Conservation (phyloP, 208 protist genomes). For the Naegleria lovaniensis region DNA sequence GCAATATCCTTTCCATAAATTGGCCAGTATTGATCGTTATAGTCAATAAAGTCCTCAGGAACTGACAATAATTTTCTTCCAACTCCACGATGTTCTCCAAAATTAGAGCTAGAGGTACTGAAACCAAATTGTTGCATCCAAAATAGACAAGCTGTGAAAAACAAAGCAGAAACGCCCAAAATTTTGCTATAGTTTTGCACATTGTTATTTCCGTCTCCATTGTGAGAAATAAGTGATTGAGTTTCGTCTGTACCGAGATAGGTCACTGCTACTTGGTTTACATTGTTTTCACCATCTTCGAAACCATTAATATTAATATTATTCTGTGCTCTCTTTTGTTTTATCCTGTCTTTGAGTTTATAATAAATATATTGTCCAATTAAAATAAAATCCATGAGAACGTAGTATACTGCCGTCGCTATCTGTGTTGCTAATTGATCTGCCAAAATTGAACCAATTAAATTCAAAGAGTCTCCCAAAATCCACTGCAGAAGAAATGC, state of each 20-base stretch:
- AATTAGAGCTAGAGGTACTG: background rate
- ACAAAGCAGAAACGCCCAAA: background rate
- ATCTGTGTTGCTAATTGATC: slow-evolving; percentile 14
- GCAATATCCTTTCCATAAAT: background rate
- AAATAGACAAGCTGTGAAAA: background rate
- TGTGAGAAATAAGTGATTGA: no score
- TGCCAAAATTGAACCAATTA: slow-evolving; percentile 1
- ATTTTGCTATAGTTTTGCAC: background rate
- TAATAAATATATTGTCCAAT: slow-evolving; percentile 4
- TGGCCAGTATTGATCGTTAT: background rate
- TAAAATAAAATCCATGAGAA: slow-evolving; percentile 19
- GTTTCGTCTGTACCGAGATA: no score
- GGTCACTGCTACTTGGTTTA: background rate
- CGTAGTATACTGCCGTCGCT: slow-evolving; percentile 13
- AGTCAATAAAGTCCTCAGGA: background rate
- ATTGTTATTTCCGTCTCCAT: no score
- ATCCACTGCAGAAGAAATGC: slow-evolving; percentile 14
- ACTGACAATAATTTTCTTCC: background rate
- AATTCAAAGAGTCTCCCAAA: slow-evolving; percentile 18
- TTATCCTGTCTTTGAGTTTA: background rate
- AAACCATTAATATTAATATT: background rate
- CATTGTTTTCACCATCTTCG: background rate
- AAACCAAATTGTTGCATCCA: background rate
- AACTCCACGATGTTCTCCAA: background rate
- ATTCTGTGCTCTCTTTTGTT: background rate